Evolutionary conservation across 345 rosid genomes (phyloP).

Genomic region (Sisymbrium irio): DNA sequence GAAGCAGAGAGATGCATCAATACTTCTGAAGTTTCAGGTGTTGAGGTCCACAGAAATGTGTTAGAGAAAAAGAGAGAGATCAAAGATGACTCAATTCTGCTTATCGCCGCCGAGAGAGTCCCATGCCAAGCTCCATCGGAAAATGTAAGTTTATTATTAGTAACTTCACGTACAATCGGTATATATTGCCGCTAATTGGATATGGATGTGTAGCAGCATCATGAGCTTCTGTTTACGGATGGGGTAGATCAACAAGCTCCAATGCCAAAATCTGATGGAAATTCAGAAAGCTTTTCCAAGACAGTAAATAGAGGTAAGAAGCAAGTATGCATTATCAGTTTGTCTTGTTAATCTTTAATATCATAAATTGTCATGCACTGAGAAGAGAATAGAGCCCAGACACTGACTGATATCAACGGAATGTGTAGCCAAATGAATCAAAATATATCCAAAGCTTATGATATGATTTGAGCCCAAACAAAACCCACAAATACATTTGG

Average conservation of each 20-base stretch:
- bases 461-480: no score
- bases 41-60: constrained; percentile 21
- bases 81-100: constrained; percentile 36
- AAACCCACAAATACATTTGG: no score
- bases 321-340: not conserved
- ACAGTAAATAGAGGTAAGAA: constrained; percentile 6
- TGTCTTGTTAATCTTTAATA: not conserved
- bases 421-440: not conserved
- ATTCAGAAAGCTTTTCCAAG: not conserved
- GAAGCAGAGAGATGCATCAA: constrained; percentile 35
- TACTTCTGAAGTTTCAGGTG: constrained; percentile 26
- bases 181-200: not conserved
- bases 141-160: constrained; percentile 44
- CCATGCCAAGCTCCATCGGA: constrained; percentile 34
- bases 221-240: constrained; percentile 16
- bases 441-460: not conserved
- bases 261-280: not conserved
- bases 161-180: constrained; percentile 6
- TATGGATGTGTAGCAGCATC: constrained; percentile 36
- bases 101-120: constrained; percentile 28
- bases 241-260: constrained; percentile 37
- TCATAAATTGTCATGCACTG: not conserved
- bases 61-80: constrained; percentile 35
- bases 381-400: not conserved
- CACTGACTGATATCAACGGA: not conserved